Base-by-base conservation (phyloP, 495 filamentous ascomycete genomes). In the Penicilliopsis zonata region DNA sequence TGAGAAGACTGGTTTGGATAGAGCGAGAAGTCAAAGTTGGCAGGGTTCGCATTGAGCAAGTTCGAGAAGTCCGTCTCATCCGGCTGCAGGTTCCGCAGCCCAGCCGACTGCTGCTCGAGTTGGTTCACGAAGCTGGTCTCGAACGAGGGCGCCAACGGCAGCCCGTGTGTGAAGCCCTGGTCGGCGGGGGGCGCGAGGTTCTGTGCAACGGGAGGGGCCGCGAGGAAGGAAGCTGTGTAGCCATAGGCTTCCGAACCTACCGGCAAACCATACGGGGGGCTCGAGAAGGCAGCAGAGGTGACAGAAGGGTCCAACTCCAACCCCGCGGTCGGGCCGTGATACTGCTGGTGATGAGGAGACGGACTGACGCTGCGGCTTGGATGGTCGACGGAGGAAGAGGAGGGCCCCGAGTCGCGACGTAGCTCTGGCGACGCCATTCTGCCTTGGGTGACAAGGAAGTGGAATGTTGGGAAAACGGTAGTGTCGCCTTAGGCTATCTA, bases 311-410 rank as follows among this genome's bases (percentile, higher is more conserved):
- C 55, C 17, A 63, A 32, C 24, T 47, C 50, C 30, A 63, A 46
- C 9, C 49, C 53, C n/a, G 51, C 22, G 19, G 49, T 49, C 17
- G 47, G 42, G 35, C 62, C 45, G 19, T 62, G 52, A 40, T 62
- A 57, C 18, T 55, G 58, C 33, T 35, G 41, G 44, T 59, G 57
- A n/a, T n/a, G n/a, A 26, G 50, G 39, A 27, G 55, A 59, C 9
- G 61, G 58, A 51, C 62, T 66, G 40, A 55, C 47, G 33, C 58
- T 59, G 38, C 58, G 58, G 46, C 46, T 55, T 36, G 58, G 48
- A 28, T 49, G 34, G 28, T 39, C 39, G 3, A 24, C 47, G 15
- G 36, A 42, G 13, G 52, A 40, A 29, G 50, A 47, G n/a, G n/a
- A n/a, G 30, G 49, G 37, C 25, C 49, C 50, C 30, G 49, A 35